Evolutionary conservation across 495 filamentous ascomycete genomes (phyloP), one percentile per base, ranked within the genome.

Genomic region (Tuber magnatum): DNA sequence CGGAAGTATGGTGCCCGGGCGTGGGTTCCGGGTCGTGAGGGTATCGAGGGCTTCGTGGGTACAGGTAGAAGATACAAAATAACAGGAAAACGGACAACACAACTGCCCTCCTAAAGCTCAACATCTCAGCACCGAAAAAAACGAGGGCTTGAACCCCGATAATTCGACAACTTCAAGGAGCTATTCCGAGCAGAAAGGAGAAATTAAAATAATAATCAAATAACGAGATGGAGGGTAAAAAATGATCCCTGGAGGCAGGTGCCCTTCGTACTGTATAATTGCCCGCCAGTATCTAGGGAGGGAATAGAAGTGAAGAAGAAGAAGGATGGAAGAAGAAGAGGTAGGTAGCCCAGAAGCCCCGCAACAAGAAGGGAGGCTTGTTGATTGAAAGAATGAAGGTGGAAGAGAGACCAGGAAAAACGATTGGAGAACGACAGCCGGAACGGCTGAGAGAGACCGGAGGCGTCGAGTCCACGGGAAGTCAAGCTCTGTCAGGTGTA

Each of bases 71-170:
- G 72, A 81, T 75, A 68, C 71, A 78, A 48, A 72, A 81, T 42
- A 81, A 73, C 43, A 81, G 42, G 20, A 78, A 68, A 20, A 69
- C 69, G 8, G 80, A 74, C 70, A 81, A 74, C 20, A 72, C 46
- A 51, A 81, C 68, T 32, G 80, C 80, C 74, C 72, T 81, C 44
- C 69, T 78, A 41, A 78, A 81, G 44, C 72, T 81, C 79, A 81
- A 84, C 88, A 90, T 90, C 51, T 32, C 51, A 61, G 10, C 51
- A 61, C 51, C n/a, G 42, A 73, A 46, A 73, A 46, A 35, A 46
- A 46, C 32, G 44, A 68, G 38, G 24, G 28, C 44, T 70, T 43
- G 56, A 43, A 1, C 28, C 56, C 35, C 56, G 14, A 65, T 12
- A 35, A 1, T 35, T 16, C 4, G 56, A 35, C n/a, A 65, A 35